phyloP scores from a whole-genome alignment of 2,329 filamentous ascomycete species.

The Penicillium aurantiogriseum region DNA sequence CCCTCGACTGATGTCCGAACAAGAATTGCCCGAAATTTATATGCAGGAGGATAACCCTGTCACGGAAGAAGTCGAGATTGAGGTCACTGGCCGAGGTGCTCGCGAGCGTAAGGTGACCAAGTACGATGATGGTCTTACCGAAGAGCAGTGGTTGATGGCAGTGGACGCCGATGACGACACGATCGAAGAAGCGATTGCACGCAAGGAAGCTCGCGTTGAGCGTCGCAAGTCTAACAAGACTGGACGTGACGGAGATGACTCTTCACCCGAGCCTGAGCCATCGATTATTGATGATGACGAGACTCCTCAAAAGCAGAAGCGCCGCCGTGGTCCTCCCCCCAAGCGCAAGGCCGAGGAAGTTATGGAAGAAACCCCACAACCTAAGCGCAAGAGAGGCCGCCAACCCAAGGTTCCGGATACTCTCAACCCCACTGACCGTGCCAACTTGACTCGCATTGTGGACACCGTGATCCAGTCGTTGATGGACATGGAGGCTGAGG shows the following conservation, averaged over 20 bases:
- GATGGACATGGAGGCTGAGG: conserved; percentile 79
- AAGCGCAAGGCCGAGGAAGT: conserved; percentile 86
- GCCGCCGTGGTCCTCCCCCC: conserved; percentile 74
- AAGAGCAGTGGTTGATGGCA: conserved; percentile 98
- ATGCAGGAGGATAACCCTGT: conserved; percentile 80
- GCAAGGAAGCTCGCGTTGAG: conserved; percentile 82
- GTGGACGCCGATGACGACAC: conserved; percentile 95
- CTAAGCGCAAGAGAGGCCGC: conserved; percentile 74
- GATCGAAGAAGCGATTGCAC: conserved; percentile 86
- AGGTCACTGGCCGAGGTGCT: conserved; percentile 80
- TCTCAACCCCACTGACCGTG: conserved; percentile 67
- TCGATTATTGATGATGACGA: conserved; percentile 82
- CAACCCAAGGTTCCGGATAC: conserved; percentile 68
- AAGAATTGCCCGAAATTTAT: conserved; percentile 91
- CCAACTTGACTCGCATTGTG: conserved; percentile 75
- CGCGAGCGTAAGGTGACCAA: conserved; percentile 91
- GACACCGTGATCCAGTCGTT: conserved; percentile 74
- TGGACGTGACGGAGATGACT: conserved; percentile 55
- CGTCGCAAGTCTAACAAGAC: conserved; percentile 74
- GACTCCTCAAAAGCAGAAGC: conserved; percentile 71
- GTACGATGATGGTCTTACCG: conserved; percentile 95
- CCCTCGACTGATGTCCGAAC: conserved; percentile 80
- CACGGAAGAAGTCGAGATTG: conserved; percentile 71
- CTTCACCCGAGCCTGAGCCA: conserved; percentile 68
- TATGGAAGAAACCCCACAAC: conserved; percentile 71